These are phyloP conservation scores for Astrephomene gubernaculifera DNA, from an alignment of 139 green algal genomes.

Conservation along the genomic window DNA sequence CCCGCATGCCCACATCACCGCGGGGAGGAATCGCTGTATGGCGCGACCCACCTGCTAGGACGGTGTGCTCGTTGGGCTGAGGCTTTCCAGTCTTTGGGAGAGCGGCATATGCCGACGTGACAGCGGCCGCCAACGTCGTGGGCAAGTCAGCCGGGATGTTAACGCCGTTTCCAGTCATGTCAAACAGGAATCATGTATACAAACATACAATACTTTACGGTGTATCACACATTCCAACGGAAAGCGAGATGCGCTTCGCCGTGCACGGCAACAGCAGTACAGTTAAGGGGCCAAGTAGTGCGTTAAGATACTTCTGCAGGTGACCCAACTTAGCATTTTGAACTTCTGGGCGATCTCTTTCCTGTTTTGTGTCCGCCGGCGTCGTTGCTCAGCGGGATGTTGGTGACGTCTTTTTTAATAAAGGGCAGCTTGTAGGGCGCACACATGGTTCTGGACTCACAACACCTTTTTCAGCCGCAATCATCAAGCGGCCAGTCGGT, in stretches of 20 bases:
- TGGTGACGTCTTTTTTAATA: background rate
- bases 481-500: background rate
- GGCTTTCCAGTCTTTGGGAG: slow-evolving; percentile 85
- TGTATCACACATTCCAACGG: too few relatives aligned
- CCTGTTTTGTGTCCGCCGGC: too few relatives aligned
- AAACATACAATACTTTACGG: background rate
- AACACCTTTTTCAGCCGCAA: background rate
- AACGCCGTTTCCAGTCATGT: background rate
- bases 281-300: too few relatives aligned
- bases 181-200: background rate
- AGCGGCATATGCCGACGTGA: slow-evolving; percentile 37
- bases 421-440: background rate
- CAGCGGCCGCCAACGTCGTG: background rate
- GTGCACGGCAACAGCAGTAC: too few relatives aligned
- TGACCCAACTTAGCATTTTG: too few relatives aligned
- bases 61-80: slow-evolving; percentile 82
- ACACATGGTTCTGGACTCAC: slow-evolving; percentile 18
- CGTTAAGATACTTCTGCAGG: too few relatives aligned
- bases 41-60: slow-evolving; percentile 82
- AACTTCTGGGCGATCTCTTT: too few relatives aligned
- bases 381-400: background rate
- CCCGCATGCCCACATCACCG: too few relatives aligned
- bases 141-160: background rate
- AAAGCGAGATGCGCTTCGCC: background rate
- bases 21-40: too few relatives aligned